phyloP scores from a whole-genome alignment of 2,329 filamentous ascomycete genomes.

The Alternaria consortialis region DNA sequence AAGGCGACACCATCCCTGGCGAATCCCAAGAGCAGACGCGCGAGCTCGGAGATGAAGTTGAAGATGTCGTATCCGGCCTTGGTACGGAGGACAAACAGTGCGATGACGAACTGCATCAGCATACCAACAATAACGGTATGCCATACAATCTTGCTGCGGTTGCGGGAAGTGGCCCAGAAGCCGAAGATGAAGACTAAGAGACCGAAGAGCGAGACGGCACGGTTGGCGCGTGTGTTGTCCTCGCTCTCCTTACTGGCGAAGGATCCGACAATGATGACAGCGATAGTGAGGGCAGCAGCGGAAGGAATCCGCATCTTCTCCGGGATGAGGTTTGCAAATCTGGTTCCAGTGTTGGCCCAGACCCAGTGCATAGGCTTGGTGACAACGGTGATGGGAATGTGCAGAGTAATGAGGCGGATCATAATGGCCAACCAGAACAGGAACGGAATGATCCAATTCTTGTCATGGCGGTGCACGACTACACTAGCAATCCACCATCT shows the following conservation, averaged over 20 bases:
- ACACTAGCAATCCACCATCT: conserved; percentile 81
- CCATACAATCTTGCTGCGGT: conserved; percentile 65
- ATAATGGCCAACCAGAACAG: conserved; percentile 79
- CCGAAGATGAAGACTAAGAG: conserved; percentile 72
- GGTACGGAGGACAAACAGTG: conserved; percentile 86
- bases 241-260: conserved; percentile 75
- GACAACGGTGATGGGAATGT: conserved; percentile 73
- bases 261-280: conserved; percentile 78
- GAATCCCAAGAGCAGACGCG: conserved; percentile 77
- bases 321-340: conserved; percentile 70
- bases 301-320: conserved; percentile 69
- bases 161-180: conserved; percentile 76
- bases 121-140: conserved; percentile 81
- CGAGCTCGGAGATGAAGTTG: conserved; percentile 81
- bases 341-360: conserved; percentile 72
- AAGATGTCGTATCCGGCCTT: conserved; percentile 87
- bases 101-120: conserved; percentile 86
- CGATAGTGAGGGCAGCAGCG: conserved; percentile 71
- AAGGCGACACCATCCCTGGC: conserved; percentile 77
- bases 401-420: conserved; percentile 77
- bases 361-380: conserved; percentile 71
- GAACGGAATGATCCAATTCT: conserved; percentile 86
- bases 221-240: conserved; percentile 82
- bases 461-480: conserved; percentile 74
- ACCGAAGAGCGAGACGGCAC: conserved; percentile 82